Evolutionary conservation across 495 filamentous ascomycete species (phyloP), one percentile per base, ranked within the genome.

Genomic region (Talaromyces wortmannii): DNA sequence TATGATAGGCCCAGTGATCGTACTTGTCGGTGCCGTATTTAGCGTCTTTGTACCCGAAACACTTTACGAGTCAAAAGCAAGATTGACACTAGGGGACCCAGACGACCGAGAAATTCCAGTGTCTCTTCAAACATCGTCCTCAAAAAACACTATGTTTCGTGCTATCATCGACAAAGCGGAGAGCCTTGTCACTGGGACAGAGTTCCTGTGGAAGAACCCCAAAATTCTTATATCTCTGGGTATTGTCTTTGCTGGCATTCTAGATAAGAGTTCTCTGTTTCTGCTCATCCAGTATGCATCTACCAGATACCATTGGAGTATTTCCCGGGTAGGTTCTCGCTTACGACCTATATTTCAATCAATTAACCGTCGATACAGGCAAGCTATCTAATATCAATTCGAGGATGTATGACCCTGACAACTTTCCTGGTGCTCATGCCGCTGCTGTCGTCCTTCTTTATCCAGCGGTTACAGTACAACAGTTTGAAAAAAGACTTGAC

Each of bases 1-100:
- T 45, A 55, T 62, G 1, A 46, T 69, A 2, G 63, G 64, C 5
- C 10, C 71, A 12, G 31, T 65, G 3, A 56, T 72, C 0, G 48
- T 73, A 0, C 15, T 67, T 6, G 5, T 71, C 16, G 69, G 70
- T 13, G 52, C 55, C 18, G 29, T 58, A 6, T 53, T 68, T 12
- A 46, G 67, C n/a, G 50, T 73, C 0, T 58, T 78, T 16, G 60
- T 80, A 0, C 78, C 78, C 0, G 78, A 82, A 56, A 81, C 72
- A 6, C 64, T 78, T 29, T 47, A 50, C 52, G 55, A 29, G 16
- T 6, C 7, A 11, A 33, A 40, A 4, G 43, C 16, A 23, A 56
- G 51, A 31, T 46, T 15, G 53, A 36, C 16, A 59, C 64, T 10
- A 8, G 52, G 45, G 43, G 40, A 46, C 8, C 10, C 52, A 3